Evolutionary conservation across 1,284 basidiomycete species (phyloP).

Genomic region (Rhodotorula mucilaginosa): DNA sequence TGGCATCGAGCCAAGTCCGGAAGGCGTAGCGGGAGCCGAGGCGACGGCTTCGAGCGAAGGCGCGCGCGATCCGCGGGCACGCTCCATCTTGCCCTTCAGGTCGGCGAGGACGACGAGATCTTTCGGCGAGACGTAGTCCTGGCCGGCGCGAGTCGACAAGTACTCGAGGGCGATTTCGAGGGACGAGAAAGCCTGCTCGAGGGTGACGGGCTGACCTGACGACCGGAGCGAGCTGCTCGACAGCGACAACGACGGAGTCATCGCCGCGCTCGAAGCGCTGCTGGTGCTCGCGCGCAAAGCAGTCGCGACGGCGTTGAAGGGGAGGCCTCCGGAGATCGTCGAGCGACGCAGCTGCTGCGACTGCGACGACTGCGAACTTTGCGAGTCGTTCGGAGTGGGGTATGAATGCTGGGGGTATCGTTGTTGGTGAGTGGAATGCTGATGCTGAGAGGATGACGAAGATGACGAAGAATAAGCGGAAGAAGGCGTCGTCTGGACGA

Average conservation of each 20-base stretch:
- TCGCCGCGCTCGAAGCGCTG: background rate
- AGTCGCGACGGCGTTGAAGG: slow-evolving; percentile 16
- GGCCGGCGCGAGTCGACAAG: slow-evolving; percentile 27
- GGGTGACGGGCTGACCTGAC: slow-evolving; percentile 8
- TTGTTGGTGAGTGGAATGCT: background rate
- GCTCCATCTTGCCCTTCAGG: slow-evolving; percentile 31
- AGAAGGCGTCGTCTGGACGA: slow-evolving; percentile 13
- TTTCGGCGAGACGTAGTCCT: slow-evolving; percentile 24
- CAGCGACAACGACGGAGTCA: slow-evolving; percentile 10
- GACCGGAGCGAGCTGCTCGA: slow-evolving; percentile 1
- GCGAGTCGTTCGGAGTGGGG: slow-evolving; percentile 4
- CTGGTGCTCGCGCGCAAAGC: background rate
- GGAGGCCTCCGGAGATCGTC: slow-evolving; percentile 37
- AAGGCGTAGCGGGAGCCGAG: slow-evolving; percentile 17
- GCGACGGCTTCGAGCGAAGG: slow-evolving; percentile 15
- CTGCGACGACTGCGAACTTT: background rate
- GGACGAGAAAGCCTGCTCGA: slow-evolving; percentile 31
- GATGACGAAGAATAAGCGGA: slow-evolving; percentile 9
- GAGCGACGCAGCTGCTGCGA: slow-evolving; percentile 16
- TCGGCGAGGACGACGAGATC: slow-evolving; percentile 30
- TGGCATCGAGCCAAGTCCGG: background rate
- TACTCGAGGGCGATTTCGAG: slow-evolving; percentile 33
- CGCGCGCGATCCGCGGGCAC: slow-evolving; percentile 6
- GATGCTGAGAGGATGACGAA: slow-evolving; percentile 9
- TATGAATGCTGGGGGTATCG: slow-evolving; percentile 20